Percentiles rank a stretch among this genome's conserved stretches.
These are phyloP conservation scores for Ulmus americana DNA, from an alignment of 331 rosid genomes.

Conservation along the genomic window DNA sequence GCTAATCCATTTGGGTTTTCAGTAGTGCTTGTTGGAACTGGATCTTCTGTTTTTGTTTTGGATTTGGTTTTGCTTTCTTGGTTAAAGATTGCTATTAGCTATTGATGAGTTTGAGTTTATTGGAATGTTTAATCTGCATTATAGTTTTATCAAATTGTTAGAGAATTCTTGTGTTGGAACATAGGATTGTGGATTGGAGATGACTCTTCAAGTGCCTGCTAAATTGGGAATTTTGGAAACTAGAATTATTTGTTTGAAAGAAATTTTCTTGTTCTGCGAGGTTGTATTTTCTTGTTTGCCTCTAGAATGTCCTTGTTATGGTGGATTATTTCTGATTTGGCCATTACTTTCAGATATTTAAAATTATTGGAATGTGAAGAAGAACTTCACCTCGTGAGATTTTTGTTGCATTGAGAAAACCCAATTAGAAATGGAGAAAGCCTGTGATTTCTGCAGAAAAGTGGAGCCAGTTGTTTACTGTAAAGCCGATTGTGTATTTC, in stretches of 20 bases:
- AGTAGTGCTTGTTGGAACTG: background rate
- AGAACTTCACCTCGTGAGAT: slow-evolving; percentile 8
- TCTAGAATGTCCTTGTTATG: too few species aligned
- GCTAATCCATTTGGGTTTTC: slow-evolving; percentile 13
- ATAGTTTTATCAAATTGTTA: background rate
- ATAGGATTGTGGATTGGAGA: too few species aligned
- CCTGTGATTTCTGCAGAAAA: slow-evolving; percentile 68
- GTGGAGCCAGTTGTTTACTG: slow-evolving; percentile 76
- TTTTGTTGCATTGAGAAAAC: slow-evolving; percentile 17
- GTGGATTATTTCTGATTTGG: too few species aligned
- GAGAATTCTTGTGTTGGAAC: too few species aligned
- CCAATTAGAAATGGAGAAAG: slow-evolving; percentile 56
- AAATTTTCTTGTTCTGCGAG: background rate
- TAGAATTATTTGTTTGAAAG: background rate
- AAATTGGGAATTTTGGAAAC: too few species aligned
- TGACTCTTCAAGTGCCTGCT: too few species aligned
- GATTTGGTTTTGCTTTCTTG: background rate
- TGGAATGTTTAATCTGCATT: background rate
- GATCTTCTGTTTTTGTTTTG: slow-evolving; percentile 19
- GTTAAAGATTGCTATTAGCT: slow-evolving; percentile 10
- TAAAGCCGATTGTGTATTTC: slow-evolving; percentile 75
- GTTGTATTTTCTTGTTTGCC: too few species aligned
- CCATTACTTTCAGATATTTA: too few species aligned
- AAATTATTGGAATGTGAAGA: slow-evolving; percentile 15
- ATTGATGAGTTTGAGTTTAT: background rate